These are phyloP conservation scores for Aspergillus sp. DNA, from an alignment of 2,329 filamentous ascomycete genomes.

Conservation along the genomic window DNA sequence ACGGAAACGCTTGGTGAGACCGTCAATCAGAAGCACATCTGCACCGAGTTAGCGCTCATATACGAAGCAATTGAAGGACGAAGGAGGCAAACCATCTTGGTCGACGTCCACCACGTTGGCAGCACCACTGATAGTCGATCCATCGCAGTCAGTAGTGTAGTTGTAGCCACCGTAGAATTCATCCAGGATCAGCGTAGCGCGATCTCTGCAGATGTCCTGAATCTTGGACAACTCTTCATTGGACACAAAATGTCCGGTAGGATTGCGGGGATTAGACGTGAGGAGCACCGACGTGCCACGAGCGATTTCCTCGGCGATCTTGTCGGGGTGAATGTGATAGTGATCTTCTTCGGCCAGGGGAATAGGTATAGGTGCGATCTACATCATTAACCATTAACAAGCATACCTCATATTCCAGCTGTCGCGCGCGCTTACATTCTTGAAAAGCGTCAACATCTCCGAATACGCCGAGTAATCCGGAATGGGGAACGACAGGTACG, in stretches of 20 bases:
- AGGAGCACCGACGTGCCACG: slow-evolving; percentile 82
- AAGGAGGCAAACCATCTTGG: slow-evolving; percentile 49
- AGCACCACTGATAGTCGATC: slow-evolving; percentile 78
- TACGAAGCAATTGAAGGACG: background rate
- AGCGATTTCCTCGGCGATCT: slow-evolving; percentile 85
- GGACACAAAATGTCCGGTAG: slow-evolving; percentile 78
- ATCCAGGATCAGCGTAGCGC: slow-evolving; percentile 87
- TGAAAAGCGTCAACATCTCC: slow-evolving; percentile 92
- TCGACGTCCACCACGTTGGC: slow-evolving; percentile 87
- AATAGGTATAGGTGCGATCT: slow-evolving; percentile 81
- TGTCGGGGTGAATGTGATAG: slow-evolving; percentile 89
- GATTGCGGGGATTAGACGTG: slow-evolving; percentile 92
- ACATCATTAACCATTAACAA: background rate
- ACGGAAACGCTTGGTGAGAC: slow-evolving; percentile 92
- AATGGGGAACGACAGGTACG: slow-evolving; percentile 89
- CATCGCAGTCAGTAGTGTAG: slow-evolving; percentile 88
- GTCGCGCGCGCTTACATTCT: slow-evolving; percentile 51
- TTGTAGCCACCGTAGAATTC: slow-evolving; percentile 98
- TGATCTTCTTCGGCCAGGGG: slow-evolving; percentile 77
- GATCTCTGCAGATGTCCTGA: slow-evolving; percentile 84
- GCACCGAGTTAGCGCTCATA: slow-evolving; percentile 5
- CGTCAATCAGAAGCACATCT: slow-evolving; percentile 91
- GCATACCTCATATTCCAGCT: background rate
- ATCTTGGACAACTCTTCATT: slow-evolving; percentile 83
- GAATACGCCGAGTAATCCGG: slow-evolving; percentile 96